phyloP scores from a whole-genome alignment of 139 green algal species.

The Chlamydomonas schloesseri region DNA sequence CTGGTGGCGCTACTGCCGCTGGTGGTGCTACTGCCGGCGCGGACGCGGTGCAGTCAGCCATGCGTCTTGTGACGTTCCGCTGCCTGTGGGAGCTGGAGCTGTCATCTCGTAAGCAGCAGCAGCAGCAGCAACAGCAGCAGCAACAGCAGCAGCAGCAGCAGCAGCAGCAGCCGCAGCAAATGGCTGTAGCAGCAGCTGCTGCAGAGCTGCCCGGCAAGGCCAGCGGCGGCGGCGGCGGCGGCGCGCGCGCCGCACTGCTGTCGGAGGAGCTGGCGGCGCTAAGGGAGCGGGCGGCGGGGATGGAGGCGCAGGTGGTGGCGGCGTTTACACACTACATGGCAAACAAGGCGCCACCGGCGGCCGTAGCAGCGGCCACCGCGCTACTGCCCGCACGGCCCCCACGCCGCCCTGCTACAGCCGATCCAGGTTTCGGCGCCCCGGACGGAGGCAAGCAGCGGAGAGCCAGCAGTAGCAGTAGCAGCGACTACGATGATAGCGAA shows the following conservation, averaged over 20 bases:
- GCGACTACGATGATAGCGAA: too few relatives aligned
- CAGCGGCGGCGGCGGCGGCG: conserved; percentile 6
- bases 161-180: background rate
- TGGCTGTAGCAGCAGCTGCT: background rate
- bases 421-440: too few relatives aligned
- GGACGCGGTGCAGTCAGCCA: background rate
- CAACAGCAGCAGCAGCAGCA: background rate
- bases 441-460: too few relatives aligned
- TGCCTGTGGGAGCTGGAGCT: background rate
- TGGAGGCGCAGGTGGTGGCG: too few relatives aligned
- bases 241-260: background rate
- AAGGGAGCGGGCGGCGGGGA: background rate
- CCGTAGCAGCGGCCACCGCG: too few relatives aligned
- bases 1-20: too few relatives aligned
- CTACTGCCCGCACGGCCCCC: too few relatives aligned
- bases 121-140: background rate
- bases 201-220: background rate
- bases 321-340: too few relatives aligned
- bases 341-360: too few relatives aligned
- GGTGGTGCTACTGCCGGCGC: background rate
- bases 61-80: background rate
- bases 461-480: too few relatives aligned
- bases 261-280: background rate
- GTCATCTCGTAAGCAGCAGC: background rate
- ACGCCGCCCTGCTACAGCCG: too few relatives aligned